Conservation (phyloP, 768 basidiomycete genomes). For the Mycena indigotica region DNA sequence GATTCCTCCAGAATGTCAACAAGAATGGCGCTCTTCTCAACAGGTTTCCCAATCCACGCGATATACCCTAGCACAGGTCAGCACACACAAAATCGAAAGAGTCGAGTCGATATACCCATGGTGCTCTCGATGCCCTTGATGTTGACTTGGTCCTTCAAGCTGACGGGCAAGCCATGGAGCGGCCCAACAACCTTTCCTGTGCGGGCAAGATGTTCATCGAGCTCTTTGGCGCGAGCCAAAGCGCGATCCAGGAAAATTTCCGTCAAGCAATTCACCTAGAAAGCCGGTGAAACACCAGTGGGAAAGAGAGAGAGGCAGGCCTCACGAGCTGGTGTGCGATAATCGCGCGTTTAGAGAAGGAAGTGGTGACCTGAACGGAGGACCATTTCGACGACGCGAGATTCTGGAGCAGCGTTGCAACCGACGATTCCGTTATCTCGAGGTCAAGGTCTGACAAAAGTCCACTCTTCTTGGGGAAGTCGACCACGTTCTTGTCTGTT, state of each 20-base stretch:
- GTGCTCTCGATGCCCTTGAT: conserved; percentile 71
- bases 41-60: conserved; percentile 66
- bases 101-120: conserved; percentile 43
- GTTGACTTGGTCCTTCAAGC: conserved; percentile 73
- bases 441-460: conserved; percentile 57
- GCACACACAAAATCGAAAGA: not conserved
- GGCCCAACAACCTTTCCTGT: conserved; percentile 73
- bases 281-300: not conserved
- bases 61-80: conserved; percentile 56
- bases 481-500: conserved; percentile 52
- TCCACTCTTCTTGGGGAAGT: conserved; percentile 57
- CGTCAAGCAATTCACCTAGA: conserved; percentile 77
- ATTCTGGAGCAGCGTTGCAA: conserved; percentile 51
- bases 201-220: conserved; percentile 61
- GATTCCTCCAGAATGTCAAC: conserved; percentile 65
- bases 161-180: conserved; percentile 74
- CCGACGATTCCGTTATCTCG: conserved; percentile 46
- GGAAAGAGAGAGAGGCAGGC: conserved; percentile 1
- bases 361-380: conserved; percentile 66
- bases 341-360: conserved; percentile 77
- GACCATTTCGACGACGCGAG: conserved; percentile 60
- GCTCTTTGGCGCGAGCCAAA: conserved; percentile 58
- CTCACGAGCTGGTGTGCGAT: conserved; percentile 75
- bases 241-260: conserved; percentile 82
- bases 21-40: conserved; percentile 61